These are phyloP conservation scores for Nicotiana obtusifolia DNA, from an alignment of 257 asterid genomes.

Conservation along the genomic window DNA sequence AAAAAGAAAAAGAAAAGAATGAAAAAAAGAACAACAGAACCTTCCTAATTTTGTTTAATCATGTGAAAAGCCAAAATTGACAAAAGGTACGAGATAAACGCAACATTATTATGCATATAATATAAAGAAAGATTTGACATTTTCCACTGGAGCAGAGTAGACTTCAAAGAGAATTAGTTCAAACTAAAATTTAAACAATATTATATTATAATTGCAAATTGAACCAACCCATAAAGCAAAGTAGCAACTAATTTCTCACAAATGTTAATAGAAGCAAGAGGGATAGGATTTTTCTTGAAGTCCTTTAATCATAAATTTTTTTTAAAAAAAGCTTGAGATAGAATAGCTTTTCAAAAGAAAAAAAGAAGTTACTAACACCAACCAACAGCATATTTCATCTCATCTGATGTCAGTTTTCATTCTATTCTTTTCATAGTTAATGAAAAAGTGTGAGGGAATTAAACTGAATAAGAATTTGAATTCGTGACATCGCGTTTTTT, in stretches of 20 bases:
- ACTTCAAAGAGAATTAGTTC: neutral
- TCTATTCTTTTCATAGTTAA: too few species aligned
- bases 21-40: neutral
- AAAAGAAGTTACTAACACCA: too few species aligned
- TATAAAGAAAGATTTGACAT: neutral
- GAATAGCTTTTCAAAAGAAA: too few species aligned
- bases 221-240: neutral
- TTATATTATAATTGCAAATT: neutral
- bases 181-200: neutral
- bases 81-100: neutral
- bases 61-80: neutral
- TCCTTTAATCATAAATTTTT: neutral
- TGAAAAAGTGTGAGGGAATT: too few species aligned
- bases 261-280: neutral
- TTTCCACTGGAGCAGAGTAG: neutral
- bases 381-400: too few species aligned
- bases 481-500: too few species aligned
- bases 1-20: neutral
- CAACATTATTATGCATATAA: neutral
- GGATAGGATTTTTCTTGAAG: neutral
- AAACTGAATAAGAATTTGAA: too few species aligned
- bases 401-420: too few species aligned
- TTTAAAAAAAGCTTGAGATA: too few species aligned
- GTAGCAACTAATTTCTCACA: neutral
- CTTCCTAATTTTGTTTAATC: conserved; percentile 2